Base-by-base conservation (phyloP, 2,329 filamentous ascomycete genomes). In the Dothidotthia symphoricarpi region DNA sequence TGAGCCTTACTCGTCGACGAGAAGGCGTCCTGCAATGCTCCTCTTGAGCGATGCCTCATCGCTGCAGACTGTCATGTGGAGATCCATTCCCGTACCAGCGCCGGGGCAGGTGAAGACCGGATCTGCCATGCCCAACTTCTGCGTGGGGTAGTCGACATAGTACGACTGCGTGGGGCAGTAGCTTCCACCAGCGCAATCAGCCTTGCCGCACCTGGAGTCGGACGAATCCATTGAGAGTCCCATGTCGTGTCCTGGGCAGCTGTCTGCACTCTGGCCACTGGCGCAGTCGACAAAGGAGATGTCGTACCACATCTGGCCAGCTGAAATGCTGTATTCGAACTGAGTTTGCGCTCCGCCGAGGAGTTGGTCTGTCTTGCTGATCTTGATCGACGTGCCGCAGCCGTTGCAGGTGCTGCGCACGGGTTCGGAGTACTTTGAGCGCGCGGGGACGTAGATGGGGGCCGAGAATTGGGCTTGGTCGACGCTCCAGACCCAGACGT, bases 221-320 rank as follows among this genome's bases (percentile, higher is more conserved):
- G 41, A 34, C 9, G 44, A 45, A 25, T 46, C 36, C 35, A 61
- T 59, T 4, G 43, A 31, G 3, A 59, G 33, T 3, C 57, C 55
- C 17, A 45, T 45, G 11, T 48, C 45, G 11, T 54, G 49, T 1
- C 57, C 57, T 2, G 55, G 57, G 39, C 55, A 61, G 24, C 41
- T 31, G 11, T 19, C 40, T 3, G 53, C 51, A 15, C 34, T 44
- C 28, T 56, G 41, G 26, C 49, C 54, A 6, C 50, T 40, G 3
- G 54, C 55, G 33, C 57, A 61, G 36, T 61, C 45, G 33, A 61
- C 55, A 16, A 59, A 54, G 1, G 55, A 59, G 34, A 61, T 54
- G 34, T 61, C 54, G 42, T 52, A 61, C 49, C 49, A 61, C 15
- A 61, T 19, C 24, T 47, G 39, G 30, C 37, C 41, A 11, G 33